Percentiles rank a stretch among this genome's conserved stretches.
phyloP scores from a whole-genome alignment of 805 yeast species.

The Huiozyma naganishii region DNA sequence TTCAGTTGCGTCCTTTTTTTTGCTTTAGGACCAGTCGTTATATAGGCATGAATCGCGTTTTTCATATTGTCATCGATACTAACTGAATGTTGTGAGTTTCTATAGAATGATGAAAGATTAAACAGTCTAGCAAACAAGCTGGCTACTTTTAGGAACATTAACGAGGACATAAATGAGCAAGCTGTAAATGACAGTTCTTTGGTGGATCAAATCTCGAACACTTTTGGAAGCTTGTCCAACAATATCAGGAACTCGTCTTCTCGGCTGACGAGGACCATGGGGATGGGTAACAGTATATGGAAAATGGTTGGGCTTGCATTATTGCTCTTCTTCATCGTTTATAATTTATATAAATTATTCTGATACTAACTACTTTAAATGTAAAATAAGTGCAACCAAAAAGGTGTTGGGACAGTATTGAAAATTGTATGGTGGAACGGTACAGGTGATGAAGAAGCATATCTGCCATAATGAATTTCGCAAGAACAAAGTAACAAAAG shows the following conservation, averaged over 20 bases:
- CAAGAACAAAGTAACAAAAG: no score
- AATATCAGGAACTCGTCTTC: constrained; percentile 42
- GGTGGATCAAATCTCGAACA: constrained; percentile 35
- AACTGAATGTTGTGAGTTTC: neutral
- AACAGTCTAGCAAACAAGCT: constrained; percentile 56
- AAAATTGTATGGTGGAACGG: no score
- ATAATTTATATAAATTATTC: constrained; percentile 42
- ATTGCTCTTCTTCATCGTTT: constrained; percentile 43
- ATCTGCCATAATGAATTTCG: no score
- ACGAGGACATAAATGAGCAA: constrained; percentile 55
- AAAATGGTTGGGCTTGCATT: constrained; percentile 50
- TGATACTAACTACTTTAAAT: constrained; percentile 8
- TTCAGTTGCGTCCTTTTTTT: neutral
- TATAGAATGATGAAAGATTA: constrained; percentile 51
- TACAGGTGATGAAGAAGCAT: no score
- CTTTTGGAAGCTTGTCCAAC: constrained; percentile 39
- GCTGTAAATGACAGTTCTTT: constrained; percentile 44
- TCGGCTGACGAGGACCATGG: constrained; percentile 44
- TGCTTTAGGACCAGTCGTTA: neutral
- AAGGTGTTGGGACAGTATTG: no score
- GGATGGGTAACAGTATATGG: constrained; percentile 48
- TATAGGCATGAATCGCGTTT: neutral
- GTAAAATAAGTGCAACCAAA: neutral
- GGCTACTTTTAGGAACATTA: constrained; percentile 51
- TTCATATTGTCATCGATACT: neutral